A percentile compares a stretch with the other conserved stretches of the same genome.
These are phyloP conservation scores for Cladophialophora bantiana DNA, from an alignment of 2,329 filamentous ascomycete species.

Conservation along the genomic window DNA sequence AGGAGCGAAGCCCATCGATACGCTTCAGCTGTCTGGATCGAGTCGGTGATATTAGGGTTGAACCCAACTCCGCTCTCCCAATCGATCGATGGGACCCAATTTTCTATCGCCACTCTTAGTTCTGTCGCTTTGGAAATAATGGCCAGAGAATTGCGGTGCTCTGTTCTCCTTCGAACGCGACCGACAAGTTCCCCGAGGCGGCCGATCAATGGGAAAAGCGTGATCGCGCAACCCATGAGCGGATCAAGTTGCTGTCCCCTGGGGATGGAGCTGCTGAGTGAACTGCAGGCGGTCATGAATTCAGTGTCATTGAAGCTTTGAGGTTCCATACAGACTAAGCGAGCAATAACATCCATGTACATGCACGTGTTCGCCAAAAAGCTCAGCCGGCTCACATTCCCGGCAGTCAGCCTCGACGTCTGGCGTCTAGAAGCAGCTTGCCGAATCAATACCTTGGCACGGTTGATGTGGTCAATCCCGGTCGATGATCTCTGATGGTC, in stretches of 20 bases:
- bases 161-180: conserved; percentile 59
- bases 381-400: conserved; percentile 45
- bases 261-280: conserved; percentile 42
- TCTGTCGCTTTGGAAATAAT: conserved; percentile 68
- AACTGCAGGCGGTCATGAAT: conserved; percentile 48
- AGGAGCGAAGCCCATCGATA: conserved; percentile 71
- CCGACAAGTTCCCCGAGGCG: conserved; percentile 70
- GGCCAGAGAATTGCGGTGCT: conserved; percentile 60
- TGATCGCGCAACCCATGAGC: conserved; percentile 71
- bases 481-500: conserved; percentile 22
- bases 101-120: conserved; percentile 65
- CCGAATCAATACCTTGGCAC: conserved; percentile 19
- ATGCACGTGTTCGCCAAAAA: conserved; percentile 75
- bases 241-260: conserved; percentile 64
- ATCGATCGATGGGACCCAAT: conserved; percentile 61
- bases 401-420: conserved; percentile 27
- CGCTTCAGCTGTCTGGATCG: conserved; percentile 69
- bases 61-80: conserved; percentile 69
- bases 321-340: conserved; percentile 68
- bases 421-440: conserved; percentile 49
- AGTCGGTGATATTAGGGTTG: conserved; percentile 66
- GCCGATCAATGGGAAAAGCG: conserved; percentile 72
- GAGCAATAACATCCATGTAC: conserved; percentile 74
- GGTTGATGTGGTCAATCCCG: conserved; percentile 27
- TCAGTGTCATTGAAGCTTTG: conserved; percentile 63